Evolutionary conservation across 2,329 filamentous ascomycete species (phyloP), one percentile per base, ranked within the genome.

Genomic region (Colletotrichum gloeosporioides): DNA sequence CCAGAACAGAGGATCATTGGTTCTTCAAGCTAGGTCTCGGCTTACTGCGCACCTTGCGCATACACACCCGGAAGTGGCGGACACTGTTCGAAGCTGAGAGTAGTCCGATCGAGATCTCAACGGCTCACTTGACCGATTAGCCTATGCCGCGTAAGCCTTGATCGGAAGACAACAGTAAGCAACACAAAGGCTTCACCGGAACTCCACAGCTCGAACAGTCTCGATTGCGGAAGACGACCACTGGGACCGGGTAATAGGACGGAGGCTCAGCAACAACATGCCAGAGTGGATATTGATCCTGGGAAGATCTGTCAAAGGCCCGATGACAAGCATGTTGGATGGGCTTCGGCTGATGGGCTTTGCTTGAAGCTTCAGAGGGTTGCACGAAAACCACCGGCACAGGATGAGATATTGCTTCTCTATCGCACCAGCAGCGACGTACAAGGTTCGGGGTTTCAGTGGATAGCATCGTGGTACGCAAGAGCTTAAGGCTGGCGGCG

Each of bases 141-240:
- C 27, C 18, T 66, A 27, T 27, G 13, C 8, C 15, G 44, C 27
- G 22, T 25, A 66, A 29, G 44, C 44, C 44, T 22, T 53, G 44
- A 4, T 53, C 44, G 6, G 5, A 12, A n/a, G 39, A 57, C 65
- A 68, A 29, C 49, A 68, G 65, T 68, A 68, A 68, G 49, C 31
- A 49, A n/a, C 49, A 31, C 4, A 12, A 34, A 22, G 34, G 25
- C 7, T 29, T 31, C 31, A 22, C 25, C 65, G 65, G 31, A 59
- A 68, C n/a, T 68, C 65, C 65, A 53, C 65, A 15, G 8, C 55
- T 8, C 15, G 10, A 18, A 29, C 55, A 22, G 6, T 25, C 3
- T 3, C 6, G n/a, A 22, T 22, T 53, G 10, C n/a, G n/a, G n/a
- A 53, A 4, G 36, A 44, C 36, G 39, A 49, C 9, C 39, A 49